phyloP scores from a whole-genome alignment of 2,329 filamentous ascomycete species.

The Ophiostoma ips region DNA sequence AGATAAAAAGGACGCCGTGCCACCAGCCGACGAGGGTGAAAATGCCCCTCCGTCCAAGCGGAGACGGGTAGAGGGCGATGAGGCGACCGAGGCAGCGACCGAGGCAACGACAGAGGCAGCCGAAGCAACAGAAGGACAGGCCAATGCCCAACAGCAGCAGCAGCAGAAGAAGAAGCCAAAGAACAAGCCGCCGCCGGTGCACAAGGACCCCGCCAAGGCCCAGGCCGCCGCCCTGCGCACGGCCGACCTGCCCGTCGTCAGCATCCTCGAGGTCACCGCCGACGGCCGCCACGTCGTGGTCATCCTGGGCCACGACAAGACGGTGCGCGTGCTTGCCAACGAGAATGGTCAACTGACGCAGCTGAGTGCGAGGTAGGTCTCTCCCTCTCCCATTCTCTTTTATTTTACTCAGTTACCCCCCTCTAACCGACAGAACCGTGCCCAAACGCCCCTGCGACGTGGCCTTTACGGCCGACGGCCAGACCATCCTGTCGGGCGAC shows the following conservation, averaged over 20 bases:
- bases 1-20: not conserved
- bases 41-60: slow-evolving; percentile 6
- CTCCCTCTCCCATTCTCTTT: no score
- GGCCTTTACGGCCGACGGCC: slow-evolving; percentile 51
- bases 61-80: slow-evolving; percentile 3
- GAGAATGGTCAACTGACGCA: slow-evolving; percentile 48
- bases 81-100: not conserved
- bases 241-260: slow-evolving; percentile 50
- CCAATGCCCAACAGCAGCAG: no score
- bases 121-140: not conserved
- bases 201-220: not conserved
- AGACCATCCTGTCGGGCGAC: slow-evolving; percentile 69
- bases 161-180: slow-evolving; percentile 25
- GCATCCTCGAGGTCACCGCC: slow-evolving; percentile 49
- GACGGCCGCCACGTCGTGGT: slow-evolving; percentile 58
- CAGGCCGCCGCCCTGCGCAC: slow-evolving; percentile 18
- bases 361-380: no score
- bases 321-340: slow-evolving; percentile 67
- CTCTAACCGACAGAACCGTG: no score
- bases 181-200: not conserved
- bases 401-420: no score
- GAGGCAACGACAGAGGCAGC: not conserved
- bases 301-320: slow-evolving; percentile 85
- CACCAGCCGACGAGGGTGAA: no score
- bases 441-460: slow-evolving; percentile 79